A percentile compares a stretch with the other conserved stretches of the same genome.
These are phyloP conservation scores for Mortierella sp. DNA, from an alignment of 371 early-diverging fungal species.

Conservation along the genomic window DNA sequence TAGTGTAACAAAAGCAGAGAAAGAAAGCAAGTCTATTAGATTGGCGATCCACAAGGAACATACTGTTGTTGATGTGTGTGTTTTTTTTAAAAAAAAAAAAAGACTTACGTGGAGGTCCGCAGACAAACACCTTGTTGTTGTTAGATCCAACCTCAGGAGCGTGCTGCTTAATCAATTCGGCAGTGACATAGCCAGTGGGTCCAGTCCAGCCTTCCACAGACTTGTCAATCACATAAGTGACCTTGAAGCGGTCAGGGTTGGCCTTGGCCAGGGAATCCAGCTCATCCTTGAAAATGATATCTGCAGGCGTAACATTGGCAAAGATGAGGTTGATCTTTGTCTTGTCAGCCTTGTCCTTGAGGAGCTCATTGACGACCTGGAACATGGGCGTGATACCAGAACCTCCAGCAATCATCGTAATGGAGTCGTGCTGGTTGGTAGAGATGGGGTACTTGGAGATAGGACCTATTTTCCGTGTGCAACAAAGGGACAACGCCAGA, in stretches of 20 bases:
- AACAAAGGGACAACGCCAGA: too few relatives aligned
- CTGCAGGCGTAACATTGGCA: conserved; percentile 86
- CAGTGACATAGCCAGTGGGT: conserved; percentile 75
- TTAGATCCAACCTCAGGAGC: conserved; percentile 60
- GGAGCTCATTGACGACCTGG: conserved; percentile 70
- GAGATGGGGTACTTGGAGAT: conserved; percentile 85
- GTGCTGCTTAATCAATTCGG: conserved; percentile 72
- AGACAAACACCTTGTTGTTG: conserved; percentile 81
- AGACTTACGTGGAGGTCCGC: conserved; percentile 81
- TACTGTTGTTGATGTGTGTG: background rate
- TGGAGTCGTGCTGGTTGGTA: conserved; percentile 76
- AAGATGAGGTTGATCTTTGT: conserved; percentile 90
- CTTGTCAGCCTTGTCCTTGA: conserved; percentile 78
- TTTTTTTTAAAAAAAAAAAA: background rate
- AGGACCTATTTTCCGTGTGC: conserved; percentile 63
- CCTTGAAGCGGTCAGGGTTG: conserved; percentile 83
- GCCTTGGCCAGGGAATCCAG: conserved; percentile 75
- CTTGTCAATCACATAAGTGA: conserved; percentile 86
- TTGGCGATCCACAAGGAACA: background rate
- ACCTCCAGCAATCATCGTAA: conserved; percentile 93
- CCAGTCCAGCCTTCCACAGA: conserved; percentile 72
- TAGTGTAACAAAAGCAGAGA: conserved; percentile 3
- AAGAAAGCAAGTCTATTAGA: background rate
- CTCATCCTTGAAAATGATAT: conserved; percentile 86
- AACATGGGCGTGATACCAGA: conserved; percentile 95